Evolutionary conservation across 2,329 filamentous ascomycete genomes (phyloP).

Genomic region (Albifimbria verrucaria): DNA sequence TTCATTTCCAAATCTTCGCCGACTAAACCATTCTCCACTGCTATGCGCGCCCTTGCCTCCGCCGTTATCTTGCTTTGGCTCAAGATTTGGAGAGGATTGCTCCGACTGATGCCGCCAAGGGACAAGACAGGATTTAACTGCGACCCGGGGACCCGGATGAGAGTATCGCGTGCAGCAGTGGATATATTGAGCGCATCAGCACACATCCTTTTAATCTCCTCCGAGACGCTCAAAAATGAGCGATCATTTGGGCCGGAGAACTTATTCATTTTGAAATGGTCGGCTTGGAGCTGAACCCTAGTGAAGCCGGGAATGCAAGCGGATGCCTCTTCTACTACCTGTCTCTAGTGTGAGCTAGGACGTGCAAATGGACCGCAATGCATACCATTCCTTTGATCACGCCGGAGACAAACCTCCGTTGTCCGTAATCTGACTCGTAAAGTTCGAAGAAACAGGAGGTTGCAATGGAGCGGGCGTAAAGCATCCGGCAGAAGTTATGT

Average conservation of each 20-base stretch:
- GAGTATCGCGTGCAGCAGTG: too few relatives aligned
- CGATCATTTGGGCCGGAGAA: conserved; percentile 4
- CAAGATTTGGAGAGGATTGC: too few relatives aligned
- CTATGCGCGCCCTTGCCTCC: too few relatives aligned
- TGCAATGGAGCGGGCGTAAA: conserved; percentile 7
- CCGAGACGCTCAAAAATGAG: conserved; percentile 1
- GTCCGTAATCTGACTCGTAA: conserved; percentile 13
- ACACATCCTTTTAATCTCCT: background rate
- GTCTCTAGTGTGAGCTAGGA: background rate
- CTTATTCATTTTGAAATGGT: conserved; percentile 10
- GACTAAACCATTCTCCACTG: too few relatives aligned
- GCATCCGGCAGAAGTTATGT: conserved; percentile 12
- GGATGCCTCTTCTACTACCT: conserved; percentile 7
- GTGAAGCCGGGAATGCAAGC: conserved; percentile 3
- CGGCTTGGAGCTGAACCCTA: conserved; percentile 1
- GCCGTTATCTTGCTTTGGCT: too few relatives aligned
- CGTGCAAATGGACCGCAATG: background rate
- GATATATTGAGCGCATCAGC: too few relatives aligned
- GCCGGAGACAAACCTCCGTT: conserved; percentile 2
- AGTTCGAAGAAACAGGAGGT: conserved; percentile 13
- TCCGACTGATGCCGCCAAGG: too few relatives aligned
- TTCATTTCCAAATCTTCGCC: too few relatives aligned
- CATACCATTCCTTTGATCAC: conserved; percentile 9
- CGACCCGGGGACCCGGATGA: too few relatives aligned
- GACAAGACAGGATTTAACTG: too few relatives aligned